Evolutionary conservation across 768 basidiomycete genomes (phyloP), one percentile per base, ranked within the genome.

Genomic region (Boletus rex-veris): DNA sequence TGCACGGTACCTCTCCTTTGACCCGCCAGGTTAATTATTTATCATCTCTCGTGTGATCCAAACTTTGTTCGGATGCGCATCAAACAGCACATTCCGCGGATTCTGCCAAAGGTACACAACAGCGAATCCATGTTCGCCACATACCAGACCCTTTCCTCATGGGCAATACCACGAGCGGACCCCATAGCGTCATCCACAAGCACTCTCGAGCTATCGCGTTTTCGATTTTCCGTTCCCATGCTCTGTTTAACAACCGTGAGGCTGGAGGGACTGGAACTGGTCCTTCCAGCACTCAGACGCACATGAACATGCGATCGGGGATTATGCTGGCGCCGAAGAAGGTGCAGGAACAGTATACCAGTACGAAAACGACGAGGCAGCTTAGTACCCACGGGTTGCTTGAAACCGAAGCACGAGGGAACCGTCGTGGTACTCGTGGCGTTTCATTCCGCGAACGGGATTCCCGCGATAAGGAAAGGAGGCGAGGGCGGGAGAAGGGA

Each of bases 291-390:
- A 37, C 66, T 45, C 53, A 55, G 40, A 58, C 62, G 45, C 59
- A 65, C 54, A 58, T 66, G 57, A 62, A 70, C 10, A 66, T 65
- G 46, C 70, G 69, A 11, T 48, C 47, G 15, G 71, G 70, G 11
- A 84, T 91, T 50, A 71, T 92, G 58, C 72, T 92, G 11, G 88
- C 86, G 16, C 82, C 86, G 33, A 81, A 82, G 62, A 80, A 78
- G 57, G 88, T 91, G n/a, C 90, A 92, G 60, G 82, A 83, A 62
- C 83, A 85, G 15, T 91, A 81, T 61, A 90, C 88, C 16, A 89
- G 82, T 60, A 90, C 88, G 16, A 83, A 78, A 33, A 86, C 87
- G 18, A 88, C 86, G 7, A 76, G 80, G 45, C 83, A 82, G 63
- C 75, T 90, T 33, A 80, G 80, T 56, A 81, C 84, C 0, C 84